Percentiles rank a stretch among this genome's conserved stretches.
Conservation (phyloP, 371 early-diverging fungal species). For the Haplosporangium sp. region DNA sequence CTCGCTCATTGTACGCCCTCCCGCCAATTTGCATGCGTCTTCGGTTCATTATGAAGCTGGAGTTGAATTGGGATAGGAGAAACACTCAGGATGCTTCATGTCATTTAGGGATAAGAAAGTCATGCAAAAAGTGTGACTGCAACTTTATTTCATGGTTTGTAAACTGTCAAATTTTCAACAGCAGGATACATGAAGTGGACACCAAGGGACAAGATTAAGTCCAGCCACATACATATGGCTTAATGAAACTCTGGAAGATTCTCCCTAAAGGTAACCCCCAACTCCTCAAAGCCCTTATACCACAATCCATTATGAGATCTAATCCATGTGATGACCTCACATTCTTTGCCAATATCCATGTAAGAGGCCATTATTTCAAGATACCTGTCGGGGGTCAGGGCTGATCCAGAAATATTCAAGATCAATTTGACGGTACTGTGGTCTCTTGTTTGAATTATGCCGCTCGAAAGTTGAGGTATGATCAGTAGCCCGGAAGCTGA, state of each 20-base stretch:
- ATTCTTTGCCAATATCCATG: constrained; percentile 34
- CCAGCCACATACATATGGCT: no score
- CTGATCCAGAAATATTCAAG: constrained; percentile 17
- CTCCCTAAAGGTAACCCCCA: constrained; percentile 18
- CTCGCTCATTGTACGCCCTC: constrained; percentile 42
- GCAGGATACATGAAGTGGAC: not conserved
- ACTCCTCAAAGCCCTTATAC: constrained; percentile 11
- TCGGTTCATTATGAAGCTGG: constrained; percentile 32
- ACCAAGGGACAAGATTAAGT: not conserved
- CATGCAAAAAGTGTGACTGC: constrained; percentile 1
- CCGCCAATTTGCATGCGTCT: constrained; percentile 48
- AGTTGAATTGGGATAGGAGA: not conserved
- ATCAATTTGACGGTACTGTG: constrained; percentile 25
- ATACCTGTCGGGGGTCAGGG: constrained; percentile 11
- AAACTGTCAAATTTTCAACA: not conserved
- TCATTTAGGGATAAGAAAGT: not conserved
- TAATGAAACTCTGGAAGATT: not conserved
- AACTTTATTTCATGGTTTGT: not conserved
- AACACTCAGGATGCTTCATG: not conserved
- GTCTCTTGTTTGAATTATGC: constrained; percentile 3
- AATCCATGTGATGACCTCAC: constrained; percentile 26
- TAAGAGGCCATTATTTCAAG: constrained; percentile 35
- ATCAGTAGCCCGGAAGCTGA: constrained; percentile 21
- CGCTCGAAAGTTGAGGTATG: constrained; percentile 7
- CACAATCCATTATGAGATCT: constrained; percentile 1